Conservation (phyloP, 2,329 filamentous ascomycete genomes). For the Arthrobotrys iridis region DNA sequence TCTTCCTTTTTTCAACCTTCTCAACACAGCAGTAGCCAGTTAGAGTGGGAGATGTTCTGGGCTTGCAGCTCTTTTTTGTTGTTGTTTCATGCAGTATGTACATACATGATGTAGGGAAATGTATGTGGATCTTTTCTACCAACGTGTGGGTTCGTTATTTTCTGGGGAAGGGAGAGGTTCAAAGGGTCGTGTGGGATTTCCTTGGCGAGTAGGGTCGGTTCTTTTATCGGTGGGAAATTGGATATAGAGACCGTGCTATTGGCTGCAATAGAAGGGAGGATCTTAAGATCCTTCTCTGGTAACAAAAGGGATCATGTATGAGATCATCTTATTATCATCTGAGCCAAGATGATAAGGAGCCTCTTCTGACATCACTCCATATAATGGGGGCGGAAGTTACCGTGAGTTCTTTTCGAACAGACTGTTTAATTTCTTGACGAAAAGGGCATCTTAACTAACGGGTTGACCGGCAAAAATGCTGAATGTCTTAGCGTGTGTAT, state of each 20-base stretch:
- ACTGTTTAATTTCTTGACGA: conserved; percentile 5
- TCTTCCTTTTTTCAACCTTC: conserved; percentile 7
- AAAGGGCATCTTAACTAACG: conserved; percentile 2
- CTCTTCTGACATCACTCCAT: conserved; percentile 12
- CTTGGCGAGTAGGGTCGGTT: background rate
- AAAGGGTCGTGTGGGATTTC: background rate
- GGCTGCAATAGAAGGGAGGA: conserved; percentile 8
- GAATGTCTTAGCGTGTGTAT: background rate
- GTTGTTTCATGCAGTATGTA: conserved; percentile 21
- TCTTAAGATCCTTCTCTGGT: conserved; percentile 3
- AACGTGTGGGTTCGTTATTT: conserved; percentile 13
- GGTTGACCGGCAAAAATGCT: conserved; percentile 9
- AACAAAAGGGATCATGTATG: background rate
- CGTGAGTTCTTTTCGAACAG: conserved; percentile 13
- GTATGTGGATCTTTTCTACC: background rate
- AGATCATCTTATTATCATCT: conserved; percentile 5
- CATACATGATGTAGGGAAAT: conserved; percentile 1
- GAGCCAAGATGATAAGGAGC: conserved; percentile 10
- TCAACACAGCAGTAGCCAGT: conserved; percentile 8
- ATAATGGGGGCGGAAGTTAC: background rate
- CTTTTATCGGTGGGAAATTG: conserved; percentile 9
- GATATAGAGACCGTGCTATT: conserved; percentile 10
- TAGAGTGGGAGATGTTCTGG: conserved; percentile 2
- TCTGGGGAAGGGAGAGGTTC: conserved; percentile 5
- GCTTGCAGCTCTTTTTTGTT: background rate